These are phyloP conservation scores for Notholithocarpus densiflorus DNA, from an alignment of 306 rosid genomes.

Conservation along the genomic window DNA sequence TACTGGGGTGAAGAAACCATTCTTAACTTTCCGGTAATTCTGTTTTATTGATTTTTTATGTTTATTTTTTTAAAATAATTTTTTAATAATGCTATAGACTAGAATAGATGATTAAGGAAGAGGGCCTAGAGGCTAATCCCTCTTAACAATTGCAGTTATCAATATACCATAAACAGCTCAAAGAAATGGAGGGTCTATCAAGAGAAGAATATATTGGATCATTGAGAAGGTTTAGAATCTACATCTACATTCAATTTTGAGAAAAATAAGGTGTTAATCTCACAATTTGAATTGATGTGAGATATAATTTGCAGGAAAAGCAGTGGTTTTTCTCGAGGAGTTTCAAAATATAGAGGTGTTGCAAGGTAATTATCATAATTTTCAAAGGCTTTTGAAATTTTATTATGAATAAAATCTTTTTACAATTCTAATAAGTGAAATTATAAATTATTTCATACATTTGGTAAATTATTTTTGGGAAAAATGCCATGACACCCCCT, in stretches of 20 bases:
- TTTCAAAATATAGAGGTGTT: conserved; percentile 89
- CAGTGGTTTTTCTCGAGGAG: conserved; percentile 98
- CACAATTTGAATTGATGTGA: neutral
- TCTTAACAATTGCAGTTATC: conserved; percentile 32
- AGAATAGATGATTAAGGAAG: neutral
- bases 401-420: neutral
- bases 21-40: conserved; percentile 76
- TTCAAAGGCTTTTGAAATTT: neutral
- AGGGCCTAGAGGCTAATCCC: neutral
- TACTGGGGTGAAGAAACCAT: conserved; percentile 86
- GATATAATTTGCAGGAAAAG: conserved; percentile 55
- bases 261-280: neutral
- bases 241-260: neutral
- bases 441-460: too few species aligned
- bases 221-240: conserved; percentile 57
- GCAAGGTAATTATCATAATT: conserved; percentile 59
- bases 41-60: neutral
- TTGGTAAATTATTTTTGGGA: accelerated
- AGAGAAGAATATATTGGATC: conserved; percentile 95
- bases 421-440: too few species aligned
- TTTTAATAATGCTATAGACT: neutral
- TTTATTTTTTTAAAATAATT: neutral
- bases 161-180: conserved; percentile 61
- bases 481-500: too few species aligned
- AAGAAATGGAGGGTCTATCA: conserved; percentile 75